These are phyloP conservation scores for Radiomyces spectabilis DNA, from an alignment of 192 early-diverging fungal species.

Conservation along the genomic window DNA sequence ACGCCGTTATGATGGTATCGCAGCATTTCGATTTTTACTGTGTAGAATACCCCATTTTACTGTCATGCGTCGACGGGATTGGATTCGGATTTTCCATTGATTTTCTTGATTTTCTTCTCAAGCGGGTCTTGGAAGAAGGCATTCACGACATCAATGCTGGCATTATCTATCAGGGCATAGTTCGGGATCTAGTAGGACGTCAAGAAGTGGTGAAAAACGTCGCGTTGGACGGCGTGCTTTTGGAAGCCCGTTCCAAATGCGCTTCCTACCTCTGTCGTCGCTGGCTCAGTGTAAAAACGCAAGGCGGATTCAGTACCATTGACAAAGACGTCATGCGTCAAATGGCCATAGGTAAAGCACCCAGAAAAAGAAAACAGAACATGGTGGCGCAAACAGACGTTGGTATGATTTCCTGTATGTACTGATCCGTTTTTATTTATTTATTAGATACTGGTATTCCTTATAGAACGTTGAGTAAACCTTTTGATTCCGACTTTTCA, in stretches of 20 bases:
- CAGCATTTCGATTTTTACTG: constrained; percentile 25
- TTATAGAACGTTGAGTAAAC: constrained; percentile 13
- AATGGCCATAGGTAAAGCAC: constrained; percentile 18
- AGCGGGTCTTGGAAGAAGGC: constrained; percentile 16
- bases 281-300: constrained; percentile 24
- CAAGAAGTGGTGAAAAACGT: constrained; percentile 27
- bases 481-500: constrained; percentile 24
- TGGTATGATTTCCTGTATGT: background rate
- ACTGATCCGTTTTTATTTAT: background rate
- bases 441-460: constrained; percentile 23
- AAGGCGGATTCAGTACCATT: constrained; percentile 16
- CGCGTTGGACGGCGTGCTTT: constrained; percentile 20
- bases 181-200: constrained; percentile 21
- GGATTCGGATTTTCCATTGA: constrained; percentile 31
- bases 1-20: constrained; percentile 17
- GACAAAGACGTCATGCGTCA: constrained; percentile 18
- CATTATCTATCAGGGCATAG: constrained; percentile 25
- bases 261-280: constrained; percentile 19
- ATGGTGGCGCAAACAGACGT: too few species aligned
- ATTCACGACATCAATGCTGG: constrained; percentile 25
- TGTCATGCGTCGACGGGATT: constrained; percentile 31
- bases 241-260: constrained; percentile 7
- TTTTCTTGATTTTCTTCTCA: constrained; percentile 29
- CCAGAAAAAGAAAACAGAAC: background rate
- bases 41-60: constrained; percentile 27